Evolutionary conservation across 768 basidiomycete genomes (phyloP), one percentile per base, ranked within the genome.

Genomic region (Phallus indusiatus): DNA sequence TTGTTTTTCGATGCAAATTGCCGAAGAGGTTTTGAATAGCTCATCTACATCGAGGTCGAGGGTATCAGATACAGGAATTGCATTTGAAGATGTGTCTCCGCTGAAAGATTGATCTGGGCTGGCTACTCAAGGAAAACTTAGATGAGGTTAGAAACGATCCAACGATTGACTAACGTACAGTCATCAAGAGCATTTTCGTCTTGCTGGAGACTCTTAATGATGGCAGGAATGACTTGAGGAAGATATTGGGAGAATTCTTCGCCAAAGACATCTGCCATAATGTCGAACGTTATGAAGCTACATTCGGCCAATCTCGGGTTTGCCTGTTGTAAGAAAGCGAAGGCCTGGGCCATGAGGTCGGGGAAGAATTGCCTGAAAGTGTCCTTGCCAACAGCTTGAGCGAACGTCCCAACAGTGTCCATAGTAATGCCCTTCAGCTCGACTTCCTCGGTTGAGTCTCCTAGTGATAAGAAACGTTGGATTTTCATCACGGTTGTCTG

Each of bases 381-480:
- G 14, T 98, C 94, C 68, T 85, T 83, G 63, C 96, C 95, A 61
- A 98, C 91, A 8, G 95, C 93, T 73, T 98, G 95, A 14, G 96
- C 91, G 65, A 99, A 92, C 0, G 96, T 97, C 55, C 96, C 96
- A 61, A 97, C 86, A n/a, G 96, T 92, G 73, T 98, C 96, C 84
- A 96, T 96, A 11, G 95, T 88, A 68, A 97, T 94, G 37, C 96
- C 95, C 59, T 95, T 90, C 42, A 99, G 82, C 66, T 97, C 94
- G 48, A 80, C 83, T 73, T 96, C 92, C 69, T 96, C 95, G 50
- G 91, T 94, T 64, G 94, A 90, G 28, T 82, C 86, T 20, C 80
- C 83, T 28, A 98, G 83, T 35, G 82, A 74, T 54, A 98, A 81
- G 84, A 95, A 96, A 67, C 88, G 87, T 62, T 90, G 82, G 64